Evolutionary conservation across 1,139 yeast genomes (phyloP), one percentile per base, ranked within the genome.

Genomic region (Taphrina communis): DNA sequence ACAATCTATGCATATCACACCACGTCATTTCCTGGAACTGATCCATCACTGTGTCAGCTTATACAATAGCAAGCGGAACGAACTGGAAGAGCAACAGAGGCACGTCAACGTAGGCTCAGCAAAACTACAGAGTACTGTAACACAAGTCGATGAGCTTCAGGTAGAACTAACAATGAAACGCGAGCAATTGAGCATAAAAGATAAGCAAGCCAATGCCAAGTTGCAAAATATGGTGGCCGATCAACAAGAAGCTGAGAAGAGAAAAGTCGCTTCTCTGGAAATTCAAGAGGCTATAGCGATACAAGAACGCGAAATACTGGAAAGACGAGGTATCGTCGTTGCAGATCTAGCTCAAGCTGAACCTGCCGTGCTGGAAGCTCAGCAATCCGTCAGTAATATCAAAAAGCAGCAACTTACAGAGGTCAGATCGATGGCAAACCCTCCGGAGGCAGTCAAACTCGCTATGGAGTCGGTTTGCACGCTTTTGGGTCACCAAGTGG

Each of bases 371-470:
- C 72, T 85, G 1, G 96, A 89, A 73, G 98, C 98, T 0, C 90
- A 88, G 75, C 80, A 84, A 71, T 96, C 97, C 36, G 98, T 94
- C 17, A 89, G 90, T 73, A 89, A 90, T 75, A 94, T 94, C 73
- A 92, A 92, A 77, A 94, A 93, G 76, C 96, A 90, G 72, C 97
- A 94, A 75, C 81, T 94, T 58, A 90, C 96, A 0, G 99, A 94
- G 77, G 81, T 94, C 51, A 81, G 97, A 75, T 88, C 97, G 48
- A 89, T 94, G 96, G 78, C 85, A 4, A 90, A 91, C 72, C 99
- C 99, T 0, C 99, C 99, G 0, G 88, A 86, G 11, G 88, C 95
- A 0, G 95, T 94, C 2, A 91, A 90, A 74, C 78, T 89, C 76
- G 88, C 97, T 0, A 80, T 94, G 81, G 98, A 94, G 74, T 88